Evolutionary conservation across 305 asterid genomes (phyloP), one percentile per base, ranked within the genome.

Genomic region (Fraxinus xanthoxyloides): DNA sequence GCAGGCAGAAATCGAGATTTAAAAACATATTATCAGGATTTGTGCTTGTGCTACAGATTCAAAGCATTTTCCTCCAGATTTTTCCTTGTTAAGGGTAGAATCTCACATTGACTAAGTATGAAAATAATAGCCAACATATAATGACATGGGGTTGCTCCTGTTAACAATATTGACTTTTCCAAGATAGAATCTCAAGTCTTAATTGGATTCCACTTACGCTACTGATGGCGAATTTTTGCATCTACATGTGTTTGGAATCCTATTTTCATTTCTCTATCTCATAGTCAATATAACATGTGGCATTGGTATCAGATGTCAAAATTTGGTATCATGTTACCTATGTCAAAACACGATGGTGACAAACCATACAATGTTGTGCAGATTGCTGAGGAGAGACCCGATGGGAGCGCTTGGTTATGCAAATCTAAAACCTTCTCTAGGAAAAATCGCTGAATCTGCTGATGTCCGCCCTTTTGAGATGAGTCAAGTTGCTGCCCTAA

Each of bases 321-420:
- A 67, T 67, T 67, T 26, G 35, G 74, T 67, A 67, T 67, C 36
- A 30, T 67, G 74, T 67, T 28, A 59, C 30, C 69, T 8, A 59
- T 79, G 38, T 77, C 82, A 70, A 70, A 72, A 75, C 59, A 72
- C 80, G 74, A 73, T 85, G 80, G 78, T 75, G 26, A 74, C 38
- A 40, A 43, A 40, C 32, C 79, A 24, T 67, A 76, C 78, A 80
- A 82, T 79, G 75, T 81, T 77, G 76, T 85, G 88, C 94, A 95
- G 99, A 87, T 89, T 95, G 89, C 91, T 95, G 85, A 92, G 99
- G 86, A 92, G 99, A 92, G 93, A 95, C 84, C 99, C 99, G 10
- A 92, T 94, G 99, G 96, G 99, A 72, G 99, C 97, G 69, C 98
- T 95, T 80, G 97, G 99, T 78, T 94, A 89, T 89, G 90, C 94